Base-by-base conservation (phyloP, 371 early-diverging fungal genomes). In the Mucor plumbeus region DNA sequence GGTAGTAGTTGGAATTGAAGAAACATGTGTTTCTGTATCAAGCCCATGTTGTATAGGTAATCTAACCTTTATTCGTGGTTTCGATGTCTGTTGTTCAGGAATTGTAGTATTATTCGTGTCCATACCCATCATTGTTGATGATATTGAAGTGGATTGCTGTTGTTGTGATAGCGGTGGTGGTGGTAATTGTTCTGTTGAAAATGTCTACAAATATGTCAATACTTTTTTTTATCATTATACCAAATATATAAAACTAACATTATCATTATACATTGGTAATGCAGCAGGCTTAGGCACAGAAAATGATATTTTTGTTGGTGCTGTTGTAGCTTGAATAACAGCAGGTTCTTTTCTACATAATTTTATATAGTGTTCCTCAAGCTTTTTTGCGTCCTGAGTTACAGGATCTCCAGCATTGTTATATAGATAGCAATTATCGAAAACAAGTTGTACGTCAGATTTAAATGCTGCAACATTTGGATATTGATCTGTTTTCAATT, bases 371-470 rank as follows among this genome's bases (percentile, higher is more conserved):
- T 80, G 79, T 38, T 73, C 69, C 67, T 93, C 88, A 8, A 94
- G 61, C 17, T 83, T 77, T 54, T 81, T 68, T 0, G 88, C 94
- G 59, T 87, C 84, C 14, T 79, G 54, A 71, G 89, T 86, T 3
- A 97, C 92, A 7, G 92, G 94, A 26, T 92, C 84, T 3, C 85
- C 90, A 4, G 85, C 74, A 19, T 85, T 85, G 72, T 98, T 98
- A 77, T 96, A 98, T 13, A 74, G 59, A 34, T 74, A 73, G 58
- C 88, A 88, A 61, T 88, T 88, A 13, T 82, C 70, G 35, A 88
- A 82, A 15, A 88, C 78, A 6, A 86, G 70, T 3, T 75, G 73
- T 7, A 84, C 75, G 54, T 88, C 87, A 1, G 62, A 64, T 21
- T 75, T 64, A 54, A 85, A 85, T 36, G 77, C 81, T 35, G 80